Conservation (phyloP, 228 moss, liverwort and hornwort species). For the Sphagnum fallax region DNA sequence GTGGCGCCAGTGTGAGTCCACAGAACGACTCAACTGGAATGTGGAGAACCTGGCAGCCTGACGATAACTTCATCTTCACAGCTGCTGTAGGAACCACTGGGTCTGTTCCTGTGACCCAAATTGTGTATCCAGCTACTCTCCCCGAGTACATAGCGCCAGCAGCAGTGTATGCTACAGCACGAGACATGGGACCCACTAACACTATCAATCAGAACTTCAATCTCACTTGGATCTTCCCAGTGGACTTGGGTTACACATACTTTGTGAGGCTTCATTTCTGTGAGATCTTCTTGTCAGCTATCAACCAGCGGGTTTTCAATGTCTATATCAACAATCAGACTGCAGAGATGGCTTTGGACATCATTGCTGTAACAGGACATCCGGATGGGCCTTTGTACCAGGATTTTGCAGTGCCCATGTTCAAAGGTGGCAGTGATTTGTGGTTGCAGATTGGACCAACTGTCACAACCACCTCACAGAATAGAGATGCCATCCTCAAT, state of each 20-base stretch:
- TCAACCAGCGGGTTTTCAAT: conserved; percentile 49
- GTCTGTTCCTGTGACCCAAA: background rate
- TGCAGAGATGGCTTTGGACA: conserved; percentile 13
- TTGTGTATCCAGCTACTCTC: conserved; percentile 15
- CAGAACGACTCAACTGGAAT: conserved; percentile 47
- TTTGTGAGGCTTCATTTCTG: conserved; percentile 67
- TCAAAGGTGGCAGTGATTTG: conserved; percentile 11
- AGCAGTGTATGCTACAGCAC: conserved; percentile 54
- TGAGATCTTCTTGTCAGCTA: conserved; percentile 15
- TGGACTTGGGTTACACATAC: conserved; percentile 63
- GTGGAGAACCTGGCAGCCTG: conserved; percentile 42
- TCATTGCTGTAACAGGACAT: background rate
- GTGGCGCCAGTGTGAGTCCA: conserved; percentile 30
- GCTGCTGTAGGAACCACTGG: conserved; percentile 20
- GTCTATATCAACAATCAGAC: conserved; percentile 65
- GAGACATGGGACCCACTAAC: conserved; percentile 24
- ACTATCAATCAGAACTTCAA: conserved; percentile 25
- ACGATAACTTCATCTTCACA: conserved; percentile 22
- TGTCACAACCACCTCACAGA: background rate
- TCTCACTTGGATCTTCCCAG: conserved; percentile 59
- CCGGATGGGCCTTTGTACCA: conserved; percentile 17
- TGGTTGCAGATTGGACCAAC: conserved; percentile 57
- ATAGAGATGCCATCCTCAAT: conserved; percentile 55
- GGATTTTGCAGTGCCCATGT: conserved; percentile 36
- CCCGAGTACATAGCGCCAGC: conserved; percentile 40